Base-by-base conservation (phyloP, 2,329 filamentous ascomycete species). In the Penicillium sp. region DNA sequence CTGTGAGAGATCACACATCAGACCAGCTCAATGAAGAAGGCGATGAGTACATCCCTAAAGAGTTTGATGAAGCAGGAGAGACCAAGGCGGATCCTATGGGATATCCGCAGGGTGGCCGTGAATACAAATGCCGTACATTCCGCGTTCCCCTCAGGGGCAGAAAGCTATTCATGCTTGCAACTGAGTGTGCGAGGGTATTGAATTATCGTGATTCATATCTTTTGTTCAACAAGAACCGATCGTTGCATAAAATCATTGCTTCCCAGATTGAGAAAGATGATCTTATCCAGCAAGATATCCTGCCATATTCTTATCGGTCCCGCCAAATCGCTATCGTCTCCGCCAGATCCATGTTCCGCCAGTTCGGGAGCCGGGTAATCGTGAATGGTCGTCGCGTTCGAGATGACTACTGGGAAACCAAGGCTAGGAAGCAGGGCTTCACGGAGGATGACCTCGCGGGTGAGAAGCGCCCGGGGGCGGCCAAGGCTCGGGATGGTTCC, bases 361-460 rank as follows among this genome's bases (percentile, higher is more conserved):
- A 99, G 73, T 99, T 99, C 74, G 94, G 94, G 47, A 97, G 92
- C 74, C 85, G 94, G 61, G 89, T 99, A 50, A 94, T 99, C 61
- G 86, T 89, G 35, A 90, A 92, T 68, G 94, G 94, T 34, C 85
- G 93, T 60, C 83, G 94, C 56, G 94, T 99, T 40, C 88, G 94
- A 48, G 94, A 99, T 75, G 94, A 99, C 72, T 99, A 99, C 76
- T 99, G 94, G 94, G 94, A 97, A 75, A 90, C 88, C 69, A 97
- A 97, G 76, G 94, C 94, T 8, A 84, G 89, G 46, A 99, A 97
- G 76, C 94, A 99, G 75, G 94, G 94, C 11, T 99, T 99, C 71
- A 99, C 94, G 1, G 94, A 99, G 73, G 92, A 95, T 61, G 94
- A 99, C 74, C 82, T 92, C 49, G 94, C 94, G 4, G 94, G 94